Conservation (phyloP, 2,329 filamentous ascomycete species). For the Cryphonectria carpinicola region DNA sequence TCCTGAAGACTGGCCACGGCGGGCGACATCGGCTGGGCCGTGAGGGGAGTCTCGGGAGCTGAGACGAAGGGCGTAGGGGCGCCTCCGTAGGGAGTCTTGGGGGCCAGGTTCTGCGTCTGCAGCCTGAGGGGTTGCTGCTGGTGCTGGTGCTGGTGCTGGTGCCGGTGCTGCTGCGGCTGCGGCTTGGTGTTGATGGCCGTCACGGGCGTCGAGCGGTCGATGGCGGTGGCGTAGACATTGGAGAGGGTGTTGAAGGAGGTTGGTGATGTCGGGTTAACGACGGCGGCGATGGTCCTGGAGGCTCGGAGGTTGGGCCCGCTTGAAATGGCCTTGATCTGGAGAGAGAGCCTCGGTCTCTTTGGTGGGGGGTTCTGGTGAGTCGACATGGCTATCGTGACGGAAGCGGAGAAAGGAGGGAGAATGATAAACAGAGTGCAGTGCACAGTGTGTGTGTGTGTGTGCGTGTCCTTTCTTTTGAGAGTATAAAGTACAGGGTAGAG, state of each 20-base stretch:
- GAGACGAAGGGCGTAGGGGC: conserved; percentile 50
- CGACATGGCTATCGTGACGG: conserved; percentile 26
- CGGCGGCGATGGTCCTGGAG: conserved; percentile 49
- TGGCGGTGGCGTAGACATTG: conserved; percentile 66
- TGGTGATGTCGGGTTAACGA: conserved; percentile 60
- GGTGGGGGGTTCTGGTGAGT: conserved; percentile 39
- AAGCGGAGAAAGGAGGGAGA: not conserved
- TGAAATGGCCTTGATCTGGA: conserved; percentile 49
- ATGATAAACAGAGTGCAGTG: not conserved
- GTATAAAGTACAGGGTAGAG: not conserved
- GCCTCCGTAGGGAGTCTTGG: conserved; percentile 33
- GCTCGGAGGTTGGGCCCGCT: conserved; percentile 43
- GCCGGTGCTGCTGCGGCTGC: no score
- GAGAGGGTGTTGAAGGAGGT: conserved; percentile 69
- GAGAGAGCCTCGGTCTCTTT: conserved; percentile 59
- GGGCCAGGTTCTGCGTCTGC: conserved; percentile 41
- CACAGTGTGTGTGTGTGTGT: not conserved
- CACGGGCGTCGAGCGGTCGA: conserved; percentile 60
- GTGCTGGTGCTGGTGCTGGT: conserved; percentile 27
- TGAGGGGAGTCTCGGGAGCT: conserved; percentile 58
- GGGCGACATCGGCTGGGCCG: conserved; percentile 55
- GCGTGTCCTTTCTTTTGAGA: conserved; percentile 5
- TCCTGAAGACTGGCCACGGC: conserved; percentile 43
- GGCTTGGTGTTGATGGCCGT: conserved; percentile 52
- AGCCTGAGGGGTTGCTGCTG: conserved; percentile 39